phyloP scores from a whole-genome alignment of 805 yeast genomes.

The Zygotorulaspora sp. region DNA sequence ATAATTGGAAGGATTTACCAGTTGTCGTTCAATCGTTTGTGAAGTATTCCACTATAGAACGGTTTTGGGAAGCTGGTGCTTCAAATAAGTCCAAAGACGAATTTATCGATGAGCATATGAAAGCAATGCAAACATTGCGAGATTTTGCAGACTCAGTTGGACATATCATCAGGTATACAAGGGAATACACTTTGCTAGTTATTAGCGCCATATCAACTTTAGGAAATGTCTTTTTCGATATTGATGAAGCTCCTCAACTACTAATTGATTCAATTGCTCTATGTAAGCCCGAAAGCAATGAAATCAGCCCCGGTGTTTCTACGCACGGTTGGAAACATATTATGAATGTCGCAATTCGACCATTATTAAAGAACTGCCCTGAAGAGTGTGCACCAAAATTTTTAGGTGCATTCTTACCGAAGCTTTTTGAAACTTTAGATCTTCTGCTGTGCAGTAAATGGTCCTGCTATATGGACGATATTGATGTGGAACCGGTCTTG shows the following conservation, averaged over 20 bases:
- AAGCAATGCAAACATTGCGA: slow-evolving; percentile 87
- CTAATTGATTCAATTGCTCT: slow-evolving; percentile 82
- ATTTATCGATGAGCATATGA: slow-evolving; percentile 88
- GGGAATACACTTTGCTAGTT: slow-evolving; percentile 91
- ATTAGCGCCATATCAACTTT: slow-evolving; percentile 84
- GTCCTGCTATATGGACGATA: slow-evolving; percentile 45
- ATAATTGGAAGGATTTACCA: slow-evolving; percentile 84
- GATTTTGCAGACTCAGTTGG: slow-evolving; percentile 99
- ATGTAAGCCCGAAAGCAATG: slow-evolving; percentile 50
- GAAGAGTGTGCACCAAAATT: slow-evolving; percentile 58
- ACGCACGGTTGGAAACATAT: slow-evolving; percentile 97
- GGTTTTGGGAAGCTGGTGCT: slow-evolving; percentile 99
- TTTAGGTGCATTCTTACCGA: slow-evolving; percentile 74
- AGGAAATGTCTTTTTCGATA: slow-evolving; percentile 82
- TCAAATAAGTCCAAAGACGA: slow-evolving; percentile 91
- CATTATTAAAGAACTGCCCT: slow-evolving; percentile 87
- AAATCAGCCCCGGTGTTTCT: slow-evolving; percentile 67
- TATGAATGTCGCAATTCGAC: slow-evolving; percentile 82
- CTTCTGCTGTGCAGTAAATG: slow-evolving; percentile 69
- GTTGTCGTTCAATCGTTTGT: slow-evolving; percentile 88
- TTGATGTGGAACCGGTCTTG: slow-evolving; percentile 46
- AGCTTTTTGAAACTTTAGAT: slow-evolving; percentile 67
- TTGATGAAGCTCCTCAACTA: slow-evolving; percentile 71
- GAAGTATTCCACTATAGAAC: slow-evolving; percentile 79
- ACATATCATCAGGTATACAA: slow-evolving; percentile 87